Percentiles rank a stretch among this genome's conserved stretches.
Evolutionary conservation across 2,329 filamentous ascomycete genomes (phyloP).

Genomic region (Xylariaceae sp.): DNA sequence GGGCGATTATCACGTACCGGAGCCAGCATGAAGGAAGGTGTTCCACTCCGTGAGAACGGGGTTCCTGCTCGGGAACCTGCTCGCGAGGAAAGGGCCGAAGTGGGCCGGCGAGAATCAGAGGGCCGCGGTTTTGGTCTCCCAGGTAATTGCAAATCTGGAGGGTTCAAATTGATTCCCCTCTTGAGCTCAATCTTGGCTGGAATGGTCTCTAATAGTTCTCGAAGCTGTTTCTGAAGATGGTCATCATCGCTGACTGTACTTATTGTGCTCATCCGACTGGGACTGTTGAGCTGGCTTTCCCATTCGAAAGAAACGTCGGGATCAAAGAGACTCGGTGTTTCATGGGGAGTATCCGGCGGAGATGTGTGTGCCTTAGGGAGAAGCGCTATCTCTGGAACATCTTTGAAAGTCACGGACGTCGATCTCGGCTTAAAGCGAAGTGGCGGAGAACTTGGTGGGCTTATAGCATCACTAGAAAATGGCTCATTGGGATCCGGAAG

Average conservation of each 20-base stretch:
- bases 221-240: slow-evolving; percentile 75
- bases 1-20: slow-evolving; percentile 51
- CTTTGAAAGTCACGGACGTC: slow-evolving; percentile 41
- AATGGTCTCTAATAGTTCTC: slow-evolving; percentile 70
- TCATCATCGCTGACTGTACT: slow-evolving; percentile 50
- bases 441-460: slow-evolving; percentile 49
- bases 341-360: slow-evolving; percentile 39
- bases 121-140: slow-evolving; percentile 41
- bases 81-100: slow-evolving; percentile 46
- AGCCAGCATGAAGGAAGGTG: slow-evolving; percentile 62
- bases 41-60: slow-evolving; percentile 56
- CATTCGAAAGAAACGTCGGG: slow-evolving; percentile 40
- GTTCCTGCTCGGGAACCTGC: slow-evolving; percentile 47
- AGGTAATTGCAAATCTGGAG: slow-evolving; percentile 52
- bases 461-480: slow-evolving; percentile 36
- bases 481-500: slow-evolving; percentile 29
- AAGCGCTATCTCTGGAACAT: slow-evolving; percentile 43
- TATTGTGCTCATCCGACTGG: slow-evolving; percentile 34
- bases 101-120: slow-evolving; percentile 45
- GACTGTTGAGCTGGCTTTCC: slow-evolving; percentile 32
- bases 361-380: slow-evolving; percentile 38
- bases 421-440: slow-evolving; percentile 36
- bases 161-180: slow-evolving; percentile 51
- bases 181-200: slow-evolving; percentile 76
- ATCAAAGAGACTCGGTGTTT: slow-evolving; percentile 45